A percentile compares a stretch with the other conserved stretches of the same genome.
phyloP scores from a whole-genome alignment of 352 stramenopile genomes.

The Globisporangium echinulatum region DNA sequence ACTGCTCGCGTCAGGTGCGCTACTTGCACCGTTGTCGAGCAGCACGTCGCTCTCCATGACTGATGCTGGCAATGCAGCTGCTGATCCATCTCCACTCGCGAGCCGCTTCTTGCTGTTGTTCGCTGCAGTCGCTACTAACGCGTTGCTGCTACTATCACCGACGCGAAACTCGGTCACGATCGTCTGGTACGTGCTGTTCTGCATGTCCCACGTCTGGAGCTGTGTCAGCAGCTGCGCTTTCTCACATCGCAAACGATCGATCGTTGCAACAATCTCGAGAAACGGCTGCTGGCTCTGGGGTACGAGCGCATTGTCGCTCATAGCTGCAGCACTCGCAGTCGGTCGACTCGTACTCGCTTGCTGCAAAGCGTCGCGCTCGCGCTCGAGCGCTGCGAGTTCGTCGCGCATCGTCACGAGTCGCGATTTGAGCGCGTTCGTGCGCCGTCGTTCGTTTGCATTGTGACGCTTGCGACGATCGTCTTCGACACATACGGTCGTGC shows the following conservation, averaged over 20 bases:
- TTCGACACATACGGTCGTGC: conserved; percentile 7
- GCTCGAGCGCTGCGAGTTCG: conserved; percentile 36
- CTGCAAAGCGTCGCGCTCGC: conserved; percentile 35
- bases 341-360: no score
- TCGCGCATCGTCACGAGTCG: conserved; percentile 41
- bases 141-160: background rate
- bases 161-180: conserved; percentile 32
- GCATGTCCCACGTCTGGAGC: conserved; percentile 34
- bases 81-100: background rate
- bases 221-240: conserved; percentile 28
- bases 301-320: no score
- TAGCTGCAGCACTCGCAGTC: no score
- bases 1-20: background rate
- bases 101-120: background rate
- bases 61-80: background rate
- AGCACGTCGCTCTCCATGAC: no score
- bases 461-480: conserved; percentile 42
- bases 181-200: conserved; percentile 54
- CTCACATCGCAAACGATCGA: conserved; percentile 39
- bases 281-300: no score
- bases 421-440: conserved; percentile 48
- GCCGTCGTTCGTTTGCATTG: conserved; percentile 56
- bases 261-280: conserved; percentile 30
- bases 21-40: background rate
- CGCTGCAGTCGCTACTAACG: no score